phyloP scores from a whole-genome alignment of 106 monocot species.

The Alisma plantagoaquatica region DNA sequence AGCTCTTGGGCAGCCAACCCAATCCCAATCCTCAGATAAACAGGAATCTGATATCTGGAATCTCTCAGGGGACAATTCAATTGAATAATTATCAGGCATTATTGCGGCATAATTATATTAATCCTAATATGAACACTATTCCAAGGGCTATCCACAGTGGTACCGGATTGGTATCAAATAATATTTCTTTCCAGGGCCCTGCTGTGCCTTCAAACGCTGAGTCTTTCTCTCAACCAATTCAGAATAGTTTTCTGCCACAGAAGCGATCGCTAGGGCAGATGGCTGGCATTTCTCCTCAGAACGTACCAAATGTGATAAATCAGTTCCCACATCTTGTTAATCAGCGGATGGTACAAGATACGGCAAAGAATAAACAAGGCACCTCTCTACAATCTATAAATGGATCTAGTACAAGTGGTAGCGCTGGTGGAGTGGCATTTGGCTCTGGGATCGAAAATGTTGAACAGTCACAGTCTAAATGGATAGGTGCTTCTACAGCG shows the following conservation, averaged over 20 bases:
- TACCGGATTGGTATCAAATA: slow-evolving; percentile 6
- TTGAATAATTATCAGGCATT: slow-evolving; percentile 46
- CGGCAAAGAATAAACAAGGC: too few relatives aligned
- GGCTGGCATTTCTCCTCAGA: too few relatives aligned
- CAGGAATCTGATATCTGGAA: slow-evolving; percentile 14
- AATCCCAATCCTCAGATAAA: slow-evolving; percentile 12
- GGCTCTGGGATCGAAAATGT: too few relatives aligned
- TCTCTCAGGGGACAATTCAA: slow-evolving; percentile 15
- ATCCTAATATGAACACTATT: slow-evolving; percentile 20
- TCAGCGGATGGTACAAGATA: too few relatives aligned
- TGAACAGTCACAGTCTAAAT: too few relatives aligned
- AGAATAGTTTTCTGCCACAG: slow-evolving; percentile 12
- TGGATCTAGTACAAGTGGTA: too few relatives aligned
- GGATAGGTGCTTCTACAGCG: not conserved
- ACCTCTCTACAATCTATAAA: too few relatives aligned
- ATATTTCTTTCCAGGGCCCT: not conserved
- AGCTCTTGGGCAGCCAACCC: slow-evolving; percentile 18
- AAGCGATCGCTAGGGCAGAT: too few relatives aligned
- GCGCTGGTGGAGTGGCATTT: too few relatives aligned
- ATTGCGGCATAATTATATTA: slow-evolving; percentile 33
- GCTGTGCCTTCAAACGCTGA: slow-evolving; percentile 17
- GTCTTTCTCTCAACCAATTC: slow-evolving; percentile 6
- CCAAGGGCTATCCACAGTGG: slow-evolving; percentile 15
- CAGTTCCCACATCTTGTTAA: too few relatives aligned
- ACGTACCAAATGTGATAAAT: too few relatives aligned